Evolutionary conservation across 306 rosid species (phyloP), one percentile per base, ranked within the genome.

Genomic region (Prunus padus): DNA sequence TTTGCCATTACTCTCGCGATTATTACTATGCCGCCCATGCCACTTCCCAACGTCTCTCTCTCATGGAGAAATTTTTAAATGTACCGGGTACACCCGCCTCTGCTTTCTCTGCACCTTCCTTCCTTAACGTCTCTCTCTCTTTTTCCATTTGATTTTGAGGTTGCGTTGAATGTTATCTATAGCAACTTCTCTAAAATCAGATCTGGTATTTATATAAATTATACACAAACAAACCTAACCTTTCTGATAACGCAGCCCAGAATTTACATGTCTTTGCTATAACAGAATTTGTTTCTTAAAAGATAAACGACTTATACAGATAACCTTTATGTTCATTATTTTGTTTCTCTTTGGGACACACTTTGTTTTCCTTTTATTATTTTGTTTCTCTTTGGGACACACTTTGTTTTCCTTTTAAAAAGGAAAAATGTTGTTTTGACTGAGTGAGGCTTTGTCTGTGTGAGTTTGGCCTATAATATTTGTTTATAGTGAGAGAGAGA

Each of bases 231-330:
- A n/a, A n/a, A n/a, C 63, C 69, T 84, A 37, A 57, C 60, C 69
- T 75, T 84, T 82, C 80, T 46, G 45, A 63, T 74, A 77, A 86
- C 67, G 79, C 74, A 28, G 37, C 16, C 81, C 85, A 63, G 81
- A 70, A 57, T 71, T 84, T 86, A 86, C 89, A 90, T 84, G 89
- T 75, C 79, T 69, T 50, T 51, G 28, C 6, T 0, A 13, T 54
- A 71, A 76, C 79, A 77, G 68, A 87, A 52, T 76, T 68, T 63
- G 59, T 68, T 84, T 20, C 50, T 47, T 4, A 47, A 5, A 65
- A 73, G 62, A 54, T 18, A 76, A 23, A 2, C 8, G 9, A 37
- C 7, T 6, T 7, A 6, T 7, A 7, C 42, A 37, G 42, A 37
- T 37, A 37, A 37, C 42, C 42, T 33, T 33, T 6, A 33, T 33